Base-by-base conservation (phyloP, 495 filamentous ascomycete species). In the Aspergillus wentii region DNA sequence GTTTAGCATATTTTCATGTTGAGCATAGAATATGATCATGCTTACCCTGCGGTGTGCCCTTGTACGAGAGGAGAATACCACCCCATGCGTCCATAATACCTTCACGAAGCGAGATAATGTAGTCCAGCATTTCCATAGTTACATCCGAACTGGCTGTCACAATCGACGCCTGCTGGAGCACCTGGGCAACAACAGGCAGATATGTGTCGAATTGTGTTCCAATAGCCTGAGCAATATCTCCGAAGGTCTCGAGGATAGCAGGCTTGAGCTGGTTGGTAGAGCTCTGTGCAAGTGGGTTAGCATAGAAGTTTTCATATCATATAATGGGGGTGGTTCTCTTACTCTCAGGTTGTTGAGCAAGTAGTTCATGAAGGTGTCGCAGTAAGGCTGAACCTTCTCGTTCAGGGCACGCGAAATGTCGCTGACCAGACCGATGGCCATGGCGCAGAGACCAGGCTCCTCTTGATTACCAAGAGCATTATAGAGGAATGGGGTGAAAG, bases 31-130 rank as follows among this genome's bases (percentile, higher is more conserved):
- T 16, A 38, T 21, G 26, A 20, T 8, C 16, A n/a, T 13, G 40
- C 57, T 37, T 51, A 62, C 74, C 75, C 71, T 82, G 32, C 30
- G 66, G 53, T 19, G 42, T 65, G 43, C 73, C 64, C 76, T 91
- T 95, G 80, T 96, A 85, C 21, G 92, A 88, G 56, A 89, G 77
- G 44, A 98, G 85, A 31, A 91, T 89, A 51, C 92, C 92, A 56
- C 86, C 89, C 88, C 94, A 98, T 11, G 92, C 92, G 75, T 98
- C 92, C 86, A 96, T 95, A 41, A 97, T 95, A 51, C 91, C 92
- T 57, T 98, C 92, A 39, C 92, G 80, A 34, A 98, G 76, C 11
- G 89, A 94, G 44, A 94, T 77, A 44, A 98, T 79, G 54, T 98
- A 98, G 60, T 97, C 91, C 21, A 89, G 76, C 82, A 95, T 94